Evolutionary conservation across 192 early-diverging fungal species (phyloP), one percentile per base, ranked within the genome.

Genomic region (Coemansia sp.): DNA sequence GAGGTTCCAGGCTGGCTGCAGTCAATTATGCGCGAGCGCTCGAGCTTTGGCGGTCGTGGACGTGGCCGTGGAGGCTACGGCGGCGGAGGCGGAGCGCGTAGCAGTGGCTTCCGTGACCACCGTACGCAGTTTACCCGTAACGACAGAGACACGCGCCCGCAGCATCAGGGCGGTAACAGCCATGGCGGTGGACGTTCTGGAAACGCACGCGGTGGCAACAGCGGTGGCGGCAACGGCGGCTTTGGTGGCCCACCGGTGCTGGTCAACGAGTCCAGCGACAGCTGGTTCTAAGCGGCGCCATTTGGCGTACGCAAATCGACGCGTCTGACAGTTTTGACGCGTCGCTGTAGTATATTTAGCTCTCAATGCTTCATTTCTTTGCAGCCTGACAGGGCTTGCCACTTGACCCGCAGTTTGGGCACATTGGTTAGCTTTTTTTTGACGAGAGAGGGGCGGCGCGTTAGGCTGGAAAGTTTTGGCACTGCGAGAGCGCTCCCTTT

Each of bases 1-100:
- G 94, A 96, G 24, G 72, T 98, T 24, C 95, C 95, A 35, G 54
- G 68, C 18, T 96, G 89, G 87, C 84, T 98, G 37, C 84, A 89
- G 57, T 74, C 85, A 22, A 83, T 93, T 23, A 88, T 85, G 11
- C 78, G 88, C 60, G 89, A 91, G 58, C 66, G 74, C 19, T 72
- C 73, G 11, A 66, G 77, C 59, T 83, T 67, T 55, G 73, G 83
- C 23, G 83, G 88, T 50, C 65, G 84, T 27, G 78, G 84, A 8
- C 77, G 86, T 32, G 85, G 72, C 38, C 64, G 73, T 51, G 66
- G 54, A 54, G 73, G 75, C 39, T 19, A 63, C 38, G 68, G 82
- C 45, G 74, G 78, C 60, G 62, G 69, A 54, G 66, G 69, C 50
- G 60, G 66, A 9, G 62, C 58, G 22, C n/a, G 63, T 57, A 45